Evolutionary conservation across 148 eudicot species (phyloP).

Genomic region (Tetragonia tetragonoides): DNA sequence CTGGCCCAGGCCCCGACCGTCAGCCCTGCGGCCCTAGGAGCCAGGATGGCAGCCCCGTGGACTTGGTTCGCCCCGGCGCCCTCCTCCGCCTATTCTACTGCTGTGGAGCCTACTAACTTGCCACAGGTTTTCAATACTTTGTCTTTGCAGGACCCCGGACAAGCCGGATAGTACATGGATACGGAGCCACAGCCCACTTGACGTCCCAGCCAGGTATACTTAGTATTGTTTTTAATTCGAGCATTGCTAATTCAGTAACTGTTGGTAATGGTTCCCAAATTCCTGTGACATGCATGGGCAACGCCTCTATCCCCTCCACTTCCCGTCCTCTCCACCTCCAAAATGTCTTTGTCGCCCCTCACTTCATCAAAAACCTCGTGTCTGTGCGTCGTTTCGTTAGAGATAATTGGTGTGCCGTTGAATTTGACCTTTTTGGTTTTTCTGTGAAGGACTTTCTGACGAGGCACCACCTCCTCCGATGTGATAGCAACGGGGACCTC

Average conservation of each 20-base stretch:
- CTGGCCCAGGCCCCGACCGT: too few relatives aligned
- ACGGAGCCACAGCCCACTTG: neutral
- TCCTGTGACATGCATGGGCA: neutral
- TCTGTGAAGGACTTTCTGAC: neutral
- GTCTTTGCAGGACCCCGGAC: neutral
- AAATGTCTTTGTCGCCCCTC: neutral
- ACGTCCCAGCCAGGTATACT: neutral
- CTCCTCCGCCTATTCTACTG: too few relatives aligned
- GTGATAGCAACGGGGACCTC: neutral
- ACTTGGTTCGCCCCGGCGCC: too few relatives aligned
- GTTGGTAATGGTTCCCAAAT: neutral
- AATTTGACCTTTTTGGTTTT: slow-evolving; percentile 1
- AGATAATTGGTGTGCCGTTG: neutral
- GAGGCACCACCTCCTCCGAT: neutral
- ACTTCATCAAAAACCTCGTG: neutral
- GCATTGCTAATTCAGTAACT: neutral
- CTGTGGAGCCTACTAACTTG: neutral
- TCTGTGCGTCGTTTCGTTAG: neutral
- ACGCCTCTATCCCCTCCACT: neutral
- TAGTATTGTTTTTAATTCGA: neutral
- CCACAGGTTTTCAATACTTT: neutral
- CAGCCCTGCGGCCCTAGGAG: too few relatives aligned
- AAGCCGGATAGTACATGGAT: neutral
- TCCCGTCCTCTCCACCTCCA: neutral
- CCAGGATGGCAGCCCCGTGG: too few relatives aligned